Base-by-base conservation (phyloP, 768 basidiomycete genomes). In the Lepiota brunneoincarnata region DNA sequence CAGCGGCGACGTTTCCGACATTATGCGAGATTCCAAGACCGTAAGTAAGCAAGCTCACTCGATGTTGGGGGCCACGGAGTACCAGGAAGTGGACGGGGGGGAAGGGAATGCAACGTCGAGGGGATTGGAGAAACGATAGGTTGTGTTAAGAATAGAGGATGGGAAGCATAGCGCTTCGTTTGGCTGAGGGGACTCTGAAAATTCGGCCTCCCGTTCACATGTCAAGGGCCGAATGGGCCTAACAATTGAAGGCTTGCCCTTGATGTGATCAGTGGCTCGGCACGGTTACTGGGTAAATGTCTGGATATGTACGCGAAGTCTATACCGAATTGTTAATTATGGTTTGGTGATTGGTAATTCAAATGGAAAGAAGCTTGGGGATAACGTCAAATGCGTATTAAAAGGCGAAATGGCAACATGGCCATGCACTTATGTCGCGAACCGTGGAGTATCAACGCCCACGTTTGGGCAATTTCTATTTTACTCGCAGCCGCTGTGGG, bases 1-100 rank as follows among this genome's bases (percentile, higher is more conserved):
- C 36, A 54, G 15, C 3, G 43, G 52, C 5, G 52, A 54, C 7
- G n/a, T 54, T 39, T 54, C 52, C 10, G 52, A 45, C 52, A 54
- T 54, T 11, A 39, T 5, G n/a, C 31, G 24, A 12, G 28, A 26
- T 15, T 28, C 18, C 36, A 6, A 18, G 14, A 17, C 31, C n/a
- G n/a, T n/a, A n/a, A n/a, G 11, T 9, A 31, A 18, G 20, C 14
- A 34, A 31, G 6, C 28, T 38, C 15, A 24, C 18, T 17, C 26
- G 23, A 5, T n/a, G 10, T n/a, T 10, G 31, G 40, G n/a, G 2
- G 31, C 15, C 9, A 31, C 31, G 31, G 31, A 31, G 31, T 10
- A 26, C 6, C n/a, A n/a, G n/a, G n/a, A n/a, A n/a, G n/a, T 12
- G 17, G 21, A 20, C 6, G 43, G 20, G 31, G 45, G 38, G 21